Evolutionary conservation across 768 basidiomycete species (phyloP).

Genomic region (Podaxis rugospora): DNA sequence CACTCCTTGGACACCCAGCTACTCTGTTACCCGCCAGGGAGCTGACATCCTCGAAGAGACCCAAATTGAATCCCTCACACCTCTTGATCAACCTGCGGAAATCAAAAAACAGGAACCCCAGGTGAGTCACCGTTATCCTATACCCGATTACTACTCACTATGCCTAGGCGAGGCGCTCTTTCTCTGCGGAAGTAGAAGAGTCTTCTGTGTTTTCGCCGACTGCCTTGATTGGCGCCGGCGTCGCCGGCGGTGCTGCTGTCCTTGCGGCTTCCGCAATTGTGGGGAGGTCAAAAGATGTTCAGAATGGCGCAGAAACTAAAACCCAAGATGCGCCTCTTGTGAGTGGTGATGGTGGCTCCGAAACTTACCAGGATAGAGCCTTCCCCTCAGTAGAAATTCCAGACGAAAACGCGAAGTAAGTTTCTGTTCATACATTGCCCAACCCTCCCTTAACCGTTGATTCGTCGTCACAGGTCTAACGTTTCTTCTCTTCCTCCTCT

Average conservation of each 20-base stretch:
- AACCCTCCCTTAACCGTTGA: neutral
- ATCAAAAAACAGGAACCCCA: neutral
- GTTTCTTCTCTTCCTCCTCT: neutral
- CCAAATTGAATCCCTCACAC: neutral
- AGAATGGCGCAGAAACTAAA: neutral
- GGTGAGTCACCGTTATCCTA: neutral
- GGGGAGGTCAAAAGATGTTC: neutral
- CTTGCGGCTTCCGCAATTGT: slow-evolving; percentile 2
- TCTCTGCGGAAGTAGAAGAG: neutral
- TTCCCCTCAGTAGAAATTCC: slow-evolving; percentile 8
- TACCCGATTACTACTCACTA: neutral
- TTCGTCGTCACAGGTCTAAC: neutral
- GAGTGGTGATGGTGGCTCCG: neutral
- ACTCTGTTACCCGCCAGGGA: slow-evolving; percentile 18
- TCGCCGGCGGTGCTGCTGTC: neutral
- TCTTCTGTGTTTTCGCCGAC: slow-evolving; percentile 3
- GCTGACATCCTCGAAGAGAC: slow-evolving; percentile 5
- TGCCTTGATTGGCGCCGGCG: slow-evolving; percentile 1
- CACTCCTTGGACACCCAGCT: slow-evolving; percentile 18
- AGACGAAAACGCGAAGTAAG: slow-evolving; percentile 3
- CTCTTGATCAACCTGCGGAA: neutral
- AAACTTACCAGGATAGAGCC: neutral
- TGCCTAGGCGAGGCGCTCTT: slow-evolving; percentile 1
- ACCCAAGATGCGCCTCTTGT: neutral
- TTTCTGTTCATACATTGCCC: neutral